These are phyloP conservation scores for Russula sp. DNA, from an alignment of 768 basidiomycete genomes.

Conservation along the genomic window DNA sequence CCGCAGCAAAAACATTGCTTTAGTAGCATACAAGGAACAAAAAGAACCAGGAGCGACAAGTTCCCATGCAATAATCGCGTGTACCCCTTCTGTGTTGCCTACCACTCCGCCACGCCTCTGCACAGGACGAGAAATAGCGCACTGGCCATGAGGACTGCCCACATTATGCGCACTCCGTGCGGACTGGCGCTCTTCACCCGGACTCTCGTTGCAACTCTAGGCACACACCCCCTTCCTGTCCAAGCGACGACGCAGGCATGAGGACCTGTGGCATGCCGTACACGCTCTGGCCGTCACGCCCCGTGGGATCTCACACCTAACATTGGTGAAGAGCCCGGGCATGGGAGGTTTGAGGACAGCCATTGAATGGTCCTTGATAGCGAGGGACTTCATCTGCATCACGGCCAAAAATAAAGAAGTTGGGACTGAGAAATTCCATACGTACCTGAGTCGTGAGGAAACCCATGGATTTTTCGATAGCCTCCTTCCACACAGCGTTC, in stretches of 20 bases:
- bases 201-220: conserved; percentile 17
- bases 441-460: conserved; percentile 45
- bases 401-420: background rate
- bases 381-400: conserved; percentile 40
- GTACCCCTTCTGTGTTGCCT: too few species aligned
- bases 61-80: too few species aligned
- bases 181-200: conserved; percentile 12
- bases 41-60: too few species aligned
- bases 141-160: conserved; percentile 11
- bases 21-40: too few species aligned
- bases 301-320: conserved; percentile 36
- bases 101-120: conserved; percentile 8
- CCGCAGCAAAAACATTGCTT: background rate
- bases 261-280: conserved; percentile 43
- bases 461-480: conserved; percentile 34
- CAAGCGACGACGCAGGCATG: conserved; percentile 29
- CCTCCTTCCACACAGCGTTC: conserved; percentile 48
- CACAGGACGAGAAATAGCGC: conserved; percentile 9
- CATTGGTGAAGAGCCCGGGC: conserved; percentile 49
- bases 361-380: conserved; percentile 34
- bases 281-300: conserved; percentile 34
- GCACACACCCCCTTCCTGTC: conserved; percentile 23
- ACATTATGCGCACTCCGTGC: conserved; percentile 5
- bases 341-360: conserved; percentile 50
- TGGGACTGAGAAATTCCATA: background rate